A percentile compares a stretch with the other conserved stretches of the same genome.
Evolutionary conservation across 192 early-diverging fungal species (phyloP).

Genomic region (Linnemannia hyalina): DNA sequence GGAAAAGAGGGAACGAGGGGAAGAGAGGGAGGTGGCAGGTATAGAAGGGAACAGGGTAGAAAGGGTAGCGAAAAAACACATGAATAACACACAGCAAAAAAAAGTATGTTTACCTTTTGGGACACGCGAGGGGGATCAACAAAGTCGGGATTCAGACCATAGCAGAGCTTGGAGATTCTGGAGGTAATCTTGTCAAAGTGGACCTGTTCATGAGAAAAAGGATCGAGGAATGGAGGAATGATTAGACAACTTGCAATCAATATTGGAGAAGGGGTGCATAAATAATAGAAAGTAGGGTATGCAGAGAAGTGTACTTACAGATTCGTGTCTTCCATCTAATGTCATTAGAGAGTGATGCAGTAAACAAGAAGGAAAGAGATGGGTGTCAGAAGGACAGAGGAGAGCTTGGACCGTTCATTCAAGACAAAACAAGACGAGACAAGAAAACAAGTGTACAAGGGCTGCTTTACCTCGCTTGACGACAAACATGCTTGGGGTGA

Average conservation of each 20-base stretch:
- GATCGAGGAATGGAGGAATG: not conserved
- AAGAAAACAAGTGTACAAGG: not conserved
- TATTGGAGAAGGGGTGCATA: not conserved
- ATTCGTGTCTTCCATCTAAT: slow-evolving; percentile 56
- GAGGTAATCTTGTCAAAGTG: slow-evolving; percentile 96
- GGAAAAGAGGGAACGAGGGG: not conserved
- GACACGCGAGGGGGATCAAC: slow-evolving; percentile 91
- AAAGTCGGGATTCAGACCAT: slow-evolving; percentile 92
- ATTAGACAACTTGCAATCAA: not conserved
- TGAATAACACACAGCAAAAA: not conserved
- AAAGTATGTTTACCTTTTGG: slow-evolving; percentile 80
- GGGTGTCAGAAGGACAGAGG: not conserved
- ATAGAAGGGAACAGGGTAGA: not conserved
- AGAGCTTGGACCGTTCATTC: not conserved
- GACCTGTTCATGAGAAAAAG: slow-evolving; percentile 79
- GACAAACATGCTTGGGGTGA: slow-evolving; percentile 38
- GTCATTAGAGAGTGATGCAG: not conserved
- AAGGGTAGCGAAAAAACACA: not conserved
- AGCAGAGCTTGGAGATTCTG: slow-evolving; percentile 94
- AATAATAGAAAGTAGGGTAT: not conserved
- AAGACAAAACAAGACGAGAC: not conserved
- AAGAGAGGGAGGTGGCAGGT: not conserved
- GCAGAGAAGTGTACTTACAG: slow-evolving; percentile 22
- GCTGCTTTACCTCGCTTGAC: slow-evolving; percentile 49
- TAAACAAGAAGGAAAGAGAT: not conserved